Evolutionary conservation across 495 filamentous ascomycete species (phyloP), one percentile per base, ranked within the genome.

Genomic region (Neurospora sp.): DNA sequence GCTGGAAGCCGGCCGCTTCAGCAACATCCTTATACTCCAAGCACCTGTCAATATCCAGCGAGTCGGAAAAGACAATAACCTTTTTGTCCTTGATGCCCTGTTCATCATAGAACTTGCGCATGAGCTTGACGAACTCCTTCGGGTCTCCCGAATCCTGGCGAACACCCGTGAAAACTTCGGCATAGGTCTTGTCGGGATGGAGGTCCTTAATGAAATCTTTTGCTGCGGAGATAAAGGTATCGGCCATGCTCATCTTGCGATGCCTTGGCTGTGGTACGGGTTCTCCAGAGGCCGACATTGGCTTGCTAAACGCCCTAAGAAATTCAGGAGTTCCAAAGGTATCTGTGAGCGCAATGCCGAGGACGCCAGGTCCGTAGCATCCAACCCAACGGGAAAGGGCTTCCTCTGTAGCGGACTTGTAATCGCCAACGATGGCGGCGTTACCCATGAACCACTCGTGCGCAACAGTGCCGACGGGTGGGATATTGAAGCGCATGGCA

Each of bases 401-500:
- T 73, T 90, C 86, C 80, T 95, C 93, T 72, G 93, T 97, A 7
- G 96, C 93, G 70, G 87, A 86, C 74, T 86, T 83, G 77, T 98
- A 99, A 82, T 97, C 89, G 72, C 92, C 86, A 4, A 92, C 94
- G 77, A 97, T 92, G 40, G 96, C 94, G 19, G 96, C 96, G 71
- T 97, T 93, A 48, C 93, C 93, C 96, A 99, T 99, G 83, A 97
- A 98, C 96, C 96, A 99, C 82, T 99, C 96, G 75, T 99, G 96
- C 0, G 96, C 96, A 1, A 99, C 94, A 3, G 96, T 99, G 19
- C 96, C 96, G 24, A 99, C 89, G 0, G 95, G 92, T 9, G 88
- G 82, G 37, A 96, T 87, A 28, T 88, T 89, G 80, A 95, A 93
- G 78, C 93, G 92, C 92, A 96, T 96, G 21, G 96, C 96, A 74